Evolutionary conservation across 2,329 filamentous ascomycete genomes (phyloP).

Genomic region (Sporothrix protearum): DNA sequence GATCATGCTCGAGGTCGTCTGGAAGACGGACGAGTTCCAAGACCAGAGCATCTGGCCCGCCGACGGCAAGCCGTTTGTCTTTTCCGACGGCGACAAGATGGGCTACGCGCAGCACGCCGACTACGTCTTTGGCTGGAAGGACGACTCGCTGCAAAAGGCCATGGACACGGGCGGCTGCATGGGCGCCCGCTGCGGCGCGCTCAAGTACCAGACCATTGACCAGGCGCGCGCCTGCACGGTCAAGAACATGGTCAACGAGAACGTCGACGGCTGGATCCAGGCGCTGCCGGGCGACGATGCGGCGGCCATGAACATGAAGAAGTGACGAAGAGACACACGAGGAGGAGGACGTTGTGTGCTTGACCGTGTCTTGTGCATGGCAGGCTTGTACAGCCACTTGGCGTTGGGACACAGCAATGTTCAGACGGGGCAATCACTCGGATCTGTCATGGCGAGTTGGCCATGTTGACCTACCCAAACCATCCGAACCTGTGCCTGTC

Average conservation of each 20-base stretch:
- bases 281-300: constrained; percentile 3
- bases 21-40: constrained; percentile 43
- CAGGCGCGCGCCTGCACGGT: constrained; percentile 35
- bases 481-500: neutral
- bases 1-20: constrained; percentile 48
- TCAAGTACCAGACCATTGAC: constrained; percentile 37
- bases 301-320: constrained; percentile 25
- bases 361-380: too few relatives aligned
- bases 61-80: constrained; percentile 40
- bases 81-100: constrained; percentile 39
- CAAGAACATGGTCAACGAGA: constrained; percentile 34
- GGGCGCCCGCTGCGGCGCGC: constrained; percentile 38
- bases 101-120: constrained; percentile 44
- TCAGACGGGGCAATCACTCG: neutral
- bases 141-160: constrained; percentile 38
- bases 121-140: constrained; percentile 42
- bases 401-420: too few relatives aligned
- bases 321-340: too few relatives aligned
- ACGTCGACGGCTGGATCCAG: constrained; percentile 35
- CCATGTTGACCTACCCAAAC: neutral
- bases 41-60: constrained; percentile 38
- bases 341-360: too few relatives aligned
- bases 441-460: neutral
- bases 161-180: constrained; percentile 44
- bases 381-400: too few relatives aligned